Base-by-base conservation (phyloP, 228 moss, liverwort and hornwort genomes). In the Sphagnum magellanicum region DNA sequence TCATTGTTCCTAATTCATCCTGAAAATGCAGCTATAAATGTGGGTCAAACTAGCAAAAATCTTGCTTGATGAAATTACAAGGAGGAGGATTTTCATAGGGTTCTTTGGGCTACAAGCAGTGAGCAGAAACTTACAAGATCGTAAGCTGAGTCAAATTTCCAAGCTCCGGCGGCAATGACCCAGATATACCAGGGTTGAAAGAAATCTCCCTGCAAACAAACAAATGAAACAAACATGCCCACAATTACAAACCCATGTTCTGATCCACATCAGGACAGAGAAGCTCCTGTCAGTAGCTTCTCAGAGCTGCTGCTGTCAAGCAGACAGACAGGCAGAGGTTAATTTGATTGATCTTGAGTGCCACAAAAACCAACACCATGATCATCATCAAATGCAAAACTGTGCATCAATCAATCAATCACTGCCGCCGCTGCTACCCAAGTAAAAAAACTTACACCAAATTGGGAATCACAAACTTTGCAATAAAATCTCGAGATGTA, bases 181-280 rank as follows among this genome's bases (percentile, higher is more conserved):
- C 90, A 49, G 7, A 49, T 65, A 95, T 67, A 16, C n/a, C 5
- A 0, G 1, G 0, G 46, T 90, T 95, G 17, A 10, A 73, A 11
- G 95, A 87, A 72, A 95, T 72, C 52, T 92, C 90, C 76, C 95
- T 95, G 76, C 5, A 32, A 32, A 32, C 32, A 32, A 52, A 4
- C 13, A 53, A 32, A 58, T 0, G 6, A 16, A 53, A 49, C 52
- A 16, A 4, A 8, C 6, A 68, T 14, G 6, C 11, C 52, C 10
- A 52, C 6, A 5, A 17, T 6, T 16, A 6, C 59, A 12, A 11
- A 55, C 32, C 32, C 32, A 32, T 32, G 32, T 32, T 32, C 32
- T 32, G 32, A 32, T 32, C 32, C 32, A 52, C 10, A 46, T n/a
- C 16, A 12, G 17, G 51, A 49, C 1, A 5, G 1, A 6, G 47